Base-by-base conservation (phyloP, 306 rosid genomes). In the Casuarina cunninghamiana region DNA sequence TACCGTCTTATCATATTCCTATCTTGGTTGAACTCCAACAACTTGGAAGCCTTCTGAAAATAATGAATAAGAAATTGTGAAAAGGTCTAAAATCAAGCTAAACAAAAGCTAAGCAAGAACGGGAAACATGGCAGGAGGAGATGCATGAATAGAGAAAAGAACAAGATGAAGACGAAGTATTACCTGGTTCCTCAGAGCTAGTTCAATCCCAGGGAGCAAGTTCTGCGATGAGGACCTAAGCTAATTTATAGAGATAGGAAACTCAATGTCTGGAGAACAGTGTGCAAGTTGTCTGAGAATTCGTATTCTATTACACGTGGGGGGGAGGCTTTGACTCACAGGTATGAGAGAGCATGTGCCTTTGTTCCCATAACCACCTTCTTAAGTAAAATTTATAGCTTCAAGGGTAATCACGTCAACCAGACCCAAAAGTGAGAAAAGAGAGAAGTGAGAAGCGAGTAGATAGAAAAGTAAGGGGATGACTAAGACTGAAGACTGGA, bases 301-400 rank as follows among this genome's bases (percentile, higher is more conserved):
- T 26, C 32, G 32, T 26, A 26, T 26, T 26, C 32, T 26, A 26
- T 26, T 26, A 26, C 32, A 26, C 32, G 32, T 26, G 32, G 32
- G 73, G 69, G 80, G n/a, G 66, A 13, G 44, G 2, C 54, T 37
- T 83, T 83, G 86, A 83, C 86, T 79, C 71, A 63, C 77, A 10
- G 86, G 55, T 83, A 70, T 8, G 16, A 67, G 16, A 41, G 1
- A 35, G 69, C 79, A 71, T 72, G 78, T 55, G 79, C 65, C 68
- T 60, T 32, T 6, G 38, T 41, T 11, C 37, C 67, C 66, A n/a
- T 57, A 73, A 77, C 73, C 48, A 82, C 82, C 45, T 39, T 9
- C 80, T 15, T 21, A 16, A 55, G 35, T 55, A 19, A 55, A n/a
- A 55, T n/a, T 2, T 3, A 49, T 9, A 1, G 16, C 12, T 35